Conservation (phyloP, 2,329 filamentous ascomycete species). For the Microdochium paspali region DNA sequence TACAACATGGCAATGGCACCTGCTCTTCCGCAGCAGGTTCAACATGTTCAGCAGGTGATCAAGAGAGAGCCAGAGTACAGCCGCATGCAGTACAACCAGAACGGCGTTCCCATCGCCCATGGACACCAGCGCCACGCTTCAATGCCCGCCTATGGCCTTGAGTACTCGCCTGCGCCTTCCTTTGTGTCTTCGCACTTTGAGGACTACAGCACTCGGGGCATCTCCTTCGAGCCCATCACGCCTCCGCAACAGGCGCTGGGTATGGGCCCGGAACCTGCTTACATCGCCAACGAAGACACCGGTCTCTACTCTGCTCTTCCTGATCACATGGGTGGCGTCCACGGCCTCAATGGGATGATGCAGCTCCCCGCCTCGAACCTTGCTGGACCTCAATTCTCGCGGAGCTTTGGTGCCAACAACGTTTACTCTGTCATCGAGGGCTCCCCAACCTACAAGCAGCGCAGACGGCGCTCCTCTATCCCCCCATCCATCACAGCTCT, state of each 20-base stretch:
- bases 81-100: conserved; percentile 83
- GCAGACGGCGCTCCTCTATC: conserved; percentile 85
- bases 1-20: conserved; percentile 62
- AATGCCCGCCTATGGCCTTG: conserved; percentile 91
- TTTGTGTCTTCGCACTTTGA: conserved; percentile 99
- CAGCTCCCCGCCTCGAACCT: conserved; percentile 82
- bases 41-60: conserved; percentile 53
- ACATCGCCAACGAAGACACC: conserved; percentile 97
- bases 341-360: conserved; percentile 78
- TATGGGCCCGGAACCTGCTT: conserved; percentile 80
- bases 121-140: conserved; percentile 89
- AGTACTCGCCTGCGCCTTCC: conserved; percentile 95
- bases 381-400: conserved; percentile 68
- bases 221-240: conserved; percentile 95
- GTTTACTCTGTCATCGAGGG: conserved; percentile 96
- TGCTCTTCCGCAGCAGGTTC: conserved; percentile 55
- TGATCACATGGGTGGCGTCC: conserved; percentile 65
- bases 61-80: conserved; percentile 84
- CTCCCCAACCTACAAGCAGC: conserved; percentile 97
- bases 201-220: conserved; percentile 91
- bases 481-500: conserved; percentile 66
- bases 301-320: conserved; percentile 92
- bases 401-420: conserved; percentile 63
- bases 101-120: conserved; percentile 74
- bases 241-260: conserved; percentile 83